A percentile compares a stretch with the other conserved stretches of the same genome.
Conservation (phyloP, 1,139 yeast genomes). For the Yamadazyma taylorii region DNA sequence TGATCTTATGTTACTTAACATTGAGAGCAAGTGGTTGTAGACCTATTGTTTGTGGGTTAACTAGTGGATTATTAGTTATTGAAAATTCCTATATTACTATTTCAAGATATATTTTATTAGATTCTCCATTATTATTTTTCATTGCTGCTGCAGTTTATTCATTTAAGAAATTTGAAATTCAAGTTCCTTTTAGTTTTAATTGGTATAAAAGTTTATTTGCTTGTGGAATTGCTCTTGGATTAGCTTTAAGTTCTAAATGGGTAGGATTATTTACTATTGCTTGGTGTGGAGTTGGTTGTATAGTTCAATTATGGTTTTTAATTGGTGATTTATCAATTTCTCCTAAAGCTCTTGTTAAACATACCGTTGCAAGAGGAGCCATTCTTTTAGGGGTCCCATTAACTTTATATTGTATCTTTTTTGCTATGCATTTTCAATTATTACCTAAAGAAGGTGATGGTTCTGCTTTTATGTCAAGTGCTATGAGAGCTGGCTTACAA, state of each 20-base stretch:
- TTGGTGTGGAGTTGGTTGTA: slow-evolving; percentile 82
- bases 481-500: slow-evolving; percentile 75
- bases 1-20: slow-evolving; percentile 74
- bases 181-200: slow-evolving; percentile 62
- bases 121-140: slow-evolving; percentile 87
- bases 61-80: slow-evolving; percentile 65
- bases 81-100: slow-evolving; percentile 90
- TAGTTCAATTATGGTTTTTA: slow-evolving; percentile 81
- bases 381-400: slow-evolving; percentile 71
- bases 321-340: slow-evolving; percentile 81
- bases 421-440: slow-evolving; percentile 74
- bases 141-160: slow-evolving; percentile 84
- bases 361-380: slow-evolving; percentile 56
- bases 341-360: slow-evolving; percentile 48
- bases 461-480: slow-evolving; percentile 83
- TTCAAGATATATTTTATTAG: slow-evolving; percentile 85
- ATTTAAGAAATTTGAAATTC: slow-evolving; percentile 77
- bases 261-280: slow-evolving; percentile 93
- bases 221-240: slow-evolving; percentile 82
- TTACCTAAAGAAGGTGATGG: slow-evolving; percentile 83
- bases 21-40: slow-evolving; percentile 86
- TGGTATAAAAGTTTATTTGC: slow-evolving; percentile 75
- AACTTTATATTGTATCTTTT: slow-evolving; percentile 66
- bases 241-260: slow-evolving; percentile 92
- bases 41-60: slow-evolving; percentile 67